Base-by-base conservation (phyloP, 805 yeast species). In the Hanseniaspora singularis region DNA sequence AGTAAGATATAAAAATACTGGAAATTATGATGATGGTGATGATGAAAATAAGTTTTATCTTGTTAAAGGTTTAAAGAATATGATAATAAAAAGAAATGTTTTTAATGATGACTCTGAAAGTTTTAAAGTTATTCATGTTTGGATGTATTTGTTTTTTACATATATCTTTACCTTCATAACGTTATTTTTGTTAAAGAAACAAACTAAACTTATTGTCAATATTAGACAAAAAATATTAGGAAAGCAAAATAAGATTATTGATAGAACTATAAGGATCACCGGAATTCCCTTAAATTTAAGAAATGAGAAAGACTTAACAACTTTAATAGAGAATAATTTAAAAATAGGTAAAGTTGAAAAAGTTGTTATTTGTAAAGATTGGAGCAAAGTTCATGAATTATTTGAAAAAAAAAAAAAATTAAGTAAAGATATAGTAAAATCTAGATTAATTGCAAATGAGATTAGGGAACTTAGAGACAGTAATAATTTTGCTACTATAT, bases 71-170 rank as follows among this genome's bases (percentile, higher is more conserved):
- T 9, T 28, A n/a, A 24, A 19, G 6, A 33, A 33, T 6, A 8
- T 36, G 3, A 59, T 53, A 32, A 64, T 52, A 11, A 65, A 56
- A 16, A 59, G 51, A 30, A 64, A 39, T 8, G 39, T 53, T 16
- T 56, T 55, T 11, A 62, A 66, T 3, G 73, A 69, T 6, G 71
- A 68, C 24, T 73, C 71, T 51, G 70, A 70, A 51, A 64, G 76
- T 9, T n/a, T 31, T 12, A 28, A 32, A 19, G 30, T 31, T 24
- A 36, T 36, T 3, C 84, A 81, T 57, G 52, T 62, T 9, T 87
- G 95, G 95, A 73, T 83, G 64, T 89, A 89, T 58, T 87, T 87
- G 28, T 70, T 79, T 0, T 86, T 89, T 67, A 85, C 96, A 0
- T 86, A 86, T 57, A 68, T 83, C 8, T 89, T 92, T 65, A 89